These are phyloP conservation scores for Curvularia lunata DNA, from an alignment of 2,329 filamentous ascomycete species.

Conservation along the genomic window DNA sequence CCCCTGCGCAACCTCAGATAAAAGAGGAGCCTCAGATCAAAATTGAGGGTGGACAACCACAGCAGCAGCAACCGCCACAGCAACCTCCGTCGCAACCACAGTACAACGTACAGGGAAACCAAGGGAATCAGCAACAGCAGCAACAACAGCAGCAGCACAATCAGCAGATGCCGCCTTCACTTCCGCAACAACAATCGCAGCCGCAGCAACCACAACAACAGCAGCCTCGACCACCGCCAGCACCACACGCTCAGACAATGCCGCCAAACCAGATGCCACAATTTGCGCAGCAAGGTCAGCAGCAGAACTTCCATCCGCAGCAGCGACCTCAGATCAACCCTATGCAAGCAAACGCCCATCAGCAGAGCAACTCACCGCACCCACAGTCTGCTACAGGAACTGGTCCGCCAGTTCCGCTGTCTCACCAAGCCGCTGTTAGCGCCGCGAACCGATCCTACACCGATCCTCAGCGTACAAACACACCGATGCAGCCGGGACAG, in stretches of 20 bases:
- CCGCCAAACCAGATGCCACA: constrained; percentile 37
- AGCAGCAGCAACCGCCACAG: constrained; percentile 32
- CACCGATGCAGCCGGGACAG: constrained; percentile 43
- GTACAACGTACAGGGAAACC: constrained; percentile 34
- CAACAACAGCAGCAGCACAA: constrained; percentile 31
- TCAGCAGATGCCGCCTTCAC: constrained; percentile 30
- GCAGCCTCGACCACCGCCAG: constrained; percentile 37
- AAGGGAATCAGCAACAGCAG: constrained; percentile 31
- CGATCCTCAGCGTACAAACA: constrained; percentile 43
- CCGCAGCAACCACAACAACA: constrained; percentile 21
- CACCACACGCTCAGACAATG: constrained; percentile 38
- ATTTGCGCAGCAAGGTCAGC: constrained; percentile 37
- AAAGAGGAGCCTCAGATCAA: constrained; percentile 48
- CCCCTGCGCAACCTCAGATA: constrained; percentile 32
- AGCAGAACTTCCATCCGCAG: constrained; percentile 39
- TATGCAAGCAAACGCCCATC: constrained; percentile 44
- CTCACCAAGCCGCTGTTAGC: constrained; percentile 54
- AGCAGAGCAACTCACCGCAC: constrained; percentile 48
- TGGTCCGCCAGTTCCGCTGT: constrained; percentile 49
- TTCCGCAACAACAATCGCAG: constrained; percentile 31
- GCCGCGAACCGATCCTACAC: constrained; percentile 51
- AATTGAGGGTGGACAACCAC: constrained; percentile 39
- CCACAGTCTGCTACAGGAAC: constrained; percentile 45
- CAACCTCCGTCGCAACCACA: constrained; percentile 15
- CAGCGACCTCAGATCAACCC: constrained; percentile 47